These are phyloP conservation scores for Malassezia obtusa DNA, from an alignment of 1,284 basidiomycete genomes.

Conservation along the genomic window DNA sequence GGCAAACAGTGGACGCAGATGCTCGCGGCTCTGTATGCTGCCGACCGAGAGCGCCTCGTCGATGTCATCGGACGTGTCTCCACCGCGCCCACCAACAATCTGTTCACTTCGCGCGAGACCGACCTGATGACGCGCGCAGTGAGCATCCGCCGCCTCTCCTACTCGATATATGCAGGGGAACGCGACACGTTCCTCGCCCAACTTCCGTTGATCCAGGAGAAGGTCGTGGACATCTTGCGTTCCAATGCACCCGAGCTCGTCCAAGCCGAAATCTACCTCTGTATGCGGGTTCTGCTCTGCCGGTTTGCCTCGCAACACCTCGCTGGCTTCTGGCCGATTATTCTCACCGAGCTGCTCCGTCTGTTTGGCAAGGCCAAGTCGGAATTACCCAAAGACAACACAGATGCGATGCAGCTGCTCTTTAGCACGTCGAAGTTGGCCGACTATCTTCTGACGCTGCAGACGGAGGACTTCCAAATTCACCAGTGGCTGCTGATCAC, in stretches of 20 bases:
- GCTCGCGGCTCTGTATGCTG: conserved; percentile 67
- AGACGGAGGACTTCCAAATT: conserved; percentile 98
- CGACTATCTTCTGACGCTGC: conserved; percentile 77
- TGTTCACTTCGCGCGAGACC: conserved; percentile 89
- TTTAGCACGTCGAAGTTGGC: conserved; percentile 86
- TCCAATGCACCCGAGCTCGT: conserved; percentile 68
- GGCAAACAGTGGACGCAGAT: conserved; percentile 67
- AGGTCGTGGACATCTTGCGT: conserved; percentile 81
- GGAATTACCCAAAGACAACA: conserved; percentile 57
- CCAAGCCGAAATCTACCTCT: conserved; percentile 81
- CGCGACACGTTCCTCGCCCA: conserved; percentile 82
- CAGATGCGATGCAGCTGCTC: conserved; percentile 70
- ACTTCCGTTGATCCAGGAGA: conserved; percentile 87
- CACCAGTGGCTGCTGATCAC: conserved; percentile 99
- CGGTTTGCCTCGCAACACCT: conserved; percentile 84
- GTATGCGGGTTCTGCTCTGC: conserved; percentile 79
- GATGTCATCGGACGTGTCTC: conserved; percentile 58
- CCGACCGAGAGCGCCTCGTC: conserved; percentile 73
- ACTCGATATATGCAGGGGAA: conserved; percentile 71
- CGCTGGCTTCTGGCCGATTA: conserved; percentile 90
- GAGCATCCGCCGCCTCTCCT: conserved; percentile 77
- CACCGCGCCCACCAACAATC: conserved; percentile 69
- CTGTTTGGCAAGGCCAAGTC: conserved; percentile 54
- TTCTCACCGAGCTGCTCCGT: conserved; percentile 75
- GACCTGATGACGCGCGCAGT: conserved; percentile 81